These are phyloP conservation scores for Gossypium armourianum DNA, from an alignment of 441 rosid genomes.

Conservation along the genomic window DNA sequence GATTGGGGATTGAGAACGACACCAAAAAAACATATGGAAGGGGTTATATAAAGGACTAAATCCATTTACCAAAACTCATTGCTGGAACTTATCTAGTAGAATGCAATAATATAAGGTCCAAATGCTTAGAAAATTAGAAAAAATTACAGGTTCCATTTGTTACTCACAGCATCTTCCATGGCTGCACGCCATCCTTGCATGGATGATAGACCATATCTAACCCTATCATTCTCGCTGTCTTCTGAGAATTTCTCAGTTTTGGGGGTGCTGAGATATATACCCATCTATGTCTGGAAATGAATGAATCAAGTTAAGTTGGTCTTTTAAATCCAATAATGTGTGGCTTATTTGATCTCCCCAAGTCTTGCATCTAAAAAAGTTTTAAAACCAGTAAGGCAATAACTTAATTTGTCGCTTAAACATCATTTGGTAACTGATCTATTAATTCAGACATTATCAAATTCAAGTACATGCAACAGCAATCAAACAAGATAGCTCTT, in stretches of 20 bases:
- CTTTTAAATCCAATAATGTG: not conserved
- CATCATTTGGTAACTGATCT: not conserved
- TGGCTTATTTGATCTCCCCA: not conserved
- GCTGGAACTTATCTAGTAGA: not conserved
- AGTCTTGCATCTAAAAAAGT: not conserved
- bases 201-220: constrained; percentile 79
- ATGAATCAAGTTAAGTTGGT: not conserved
- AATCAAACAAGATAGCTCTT: not conserved
- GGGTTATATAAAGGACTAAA: not conserved
- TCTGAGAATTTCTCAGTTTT: constrained; percentile 85
- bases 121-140: constrained; percentile 5
- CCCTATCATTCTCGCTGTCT: constrained; percentile 63
- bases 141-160: not conserved
- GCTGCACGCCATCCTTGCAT: constrained; percentile 99
- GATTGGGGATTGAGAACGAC: not conserved
- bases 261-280: constrained; percentile 82
- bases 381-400: not conserved
- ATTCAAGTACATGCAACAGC: not conserved
- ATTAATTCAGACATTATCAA: not conserved
- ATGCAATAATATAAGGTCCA: not conserved
- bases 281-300: constrained; percentile 45
- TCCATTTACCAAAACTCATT: not conserved
- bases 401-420: not conserved
- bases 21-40: not conserved
- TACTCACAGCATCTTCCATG: constrained; percentile 97